A percentile compares a stretch with the other conserved stretches of the same genome.
Evolutionary conservation across 768 basidiomycete species (phyloP).

Genomic region (Pleurotus cornucopiae): DNA sequence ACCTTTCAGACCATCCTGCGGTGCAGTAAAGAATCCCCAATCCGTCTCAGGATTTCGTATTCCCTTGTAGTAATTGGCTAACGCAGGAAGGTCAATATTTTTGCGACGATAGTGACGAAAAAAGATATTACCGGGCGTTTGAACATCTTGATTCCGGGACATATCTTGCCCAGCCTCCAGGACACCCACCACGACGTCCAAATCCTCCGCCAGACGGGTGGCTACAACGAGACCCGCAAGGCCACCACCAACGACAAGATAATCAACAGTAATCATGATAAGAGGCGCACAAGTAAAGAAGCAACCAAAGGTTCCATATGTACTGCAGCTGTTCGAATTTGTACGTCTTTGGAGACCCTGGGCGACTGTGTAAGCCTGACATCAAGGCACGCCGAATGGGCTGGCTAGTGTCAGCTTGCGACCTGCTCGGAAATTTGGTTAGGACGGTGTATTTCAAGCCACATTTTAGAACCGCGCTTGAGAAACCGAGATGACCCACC

Average conservation of each 20-base stretch:
- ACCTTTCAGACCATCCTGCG: slow-evolving; percentile 1
- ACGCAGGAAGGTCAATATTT: background rate
- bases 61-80: background rate
- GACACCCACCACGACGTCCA: slow-evolving; percentile 1
- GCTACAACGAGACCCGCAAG: slow-evolving; percentile 19
- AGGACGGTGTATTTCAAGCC: background rate
- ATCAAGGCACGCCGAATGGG: background rate
- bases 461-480: slow-evolving; percentile 2
- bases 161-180: slow-evolving; percentile 6
- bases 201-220: slow-evolving; percentile 5
- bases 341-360: background rate
- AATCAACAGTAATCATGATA: slow-evolving; percentile 1
- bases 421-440: slow-evolving; percentile 3
- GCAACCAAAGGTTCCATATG: background rate
- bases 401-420: slow-evolving; percentile 5
- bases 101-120: background rate
- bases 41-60: slow-evolving; percentile 7
- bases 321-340: background rate
- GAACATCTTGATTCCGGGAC: background rate
- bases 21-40: slow-evolving; percentile 6
- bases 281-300: background rate
- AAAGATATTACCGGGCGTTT: background rate
- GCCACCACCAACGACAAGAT: slow-evolving; percentile 11
- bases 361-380: background rate
- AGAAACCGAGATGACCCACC: background rate